Percentiles rank a stretch among this genome's conserved stretches.
phyloP scores from a whole-genome alignment of 345 rosid species.

The Citrus reticulata region DNA sequence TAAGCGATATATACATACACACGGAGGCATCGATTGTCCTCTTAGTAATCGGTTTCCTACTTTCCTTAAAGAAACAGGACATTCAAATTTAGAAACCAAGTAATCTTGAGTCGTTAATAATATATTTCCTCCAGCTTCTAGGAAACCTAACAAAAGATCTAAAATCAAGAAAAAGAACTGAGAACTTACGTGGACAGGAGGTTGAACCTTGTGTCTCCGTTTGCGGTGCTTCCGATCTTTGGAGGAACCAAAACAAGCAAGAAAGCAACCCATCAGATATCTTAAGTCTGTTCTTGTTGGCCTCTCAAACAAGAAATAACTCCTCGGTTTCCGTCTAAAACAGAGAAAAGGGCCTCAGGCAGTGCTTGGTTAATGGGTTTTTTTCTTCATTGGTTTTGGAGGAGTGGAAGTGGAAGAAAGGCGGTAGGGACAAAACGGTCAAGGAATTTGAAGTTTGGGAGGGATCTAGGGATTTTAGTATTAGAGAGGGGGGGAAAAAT shows the following conservation, averaged over 20 bases:
- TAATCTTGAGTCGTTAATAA: not conserved
- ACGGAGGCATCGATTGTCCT: not conserved
- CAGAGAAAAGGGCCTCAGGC: constrained; percentile 5
- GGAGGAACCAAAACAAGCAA: constrained; percentile 80
- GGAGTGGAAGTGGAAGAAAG: constrained; percentile 14
- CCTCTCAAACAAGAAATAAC: not conserved
- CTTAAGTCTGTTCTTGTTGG: not conserved
- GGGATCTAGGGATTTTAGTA: constrained; percentile 18
- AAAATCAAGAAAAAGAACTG: not conserved
- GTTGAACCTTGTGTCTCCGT: constrained; percentile 44
- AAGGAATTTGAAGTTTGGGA: constrained; percentile 18
- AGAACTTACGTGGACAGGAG: constrained; percentile 37
- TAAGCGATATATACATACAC: not conserved
- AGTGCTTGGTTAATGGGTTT: constrained; percentile 15
- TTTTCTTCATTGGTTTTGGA: constrained; percentile 22
- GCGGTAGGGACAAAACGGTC: constrained; percentile 41
- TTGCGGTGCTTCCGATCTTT: constrained; percentile 51
- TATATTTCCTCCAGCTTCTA: not conserved
- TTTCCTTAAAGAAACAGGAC: not conserved
- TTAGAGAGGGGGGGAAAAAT: not conserved
- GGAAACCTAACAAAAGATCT: not conserved
- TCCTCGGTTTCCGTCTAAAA: not conserved
- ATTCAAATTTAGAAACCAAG: not conserved
- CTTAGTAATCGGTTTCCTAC: not conserved
- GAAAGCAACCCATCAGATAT: constrained; percentile 72